A percentile compares a stretch with the other conserved stretches of the same genome.
Evolutionary conservation across 345 rosid genomes (phyloP).

Genomic region (Gynandropsis gynandra): DNA sequence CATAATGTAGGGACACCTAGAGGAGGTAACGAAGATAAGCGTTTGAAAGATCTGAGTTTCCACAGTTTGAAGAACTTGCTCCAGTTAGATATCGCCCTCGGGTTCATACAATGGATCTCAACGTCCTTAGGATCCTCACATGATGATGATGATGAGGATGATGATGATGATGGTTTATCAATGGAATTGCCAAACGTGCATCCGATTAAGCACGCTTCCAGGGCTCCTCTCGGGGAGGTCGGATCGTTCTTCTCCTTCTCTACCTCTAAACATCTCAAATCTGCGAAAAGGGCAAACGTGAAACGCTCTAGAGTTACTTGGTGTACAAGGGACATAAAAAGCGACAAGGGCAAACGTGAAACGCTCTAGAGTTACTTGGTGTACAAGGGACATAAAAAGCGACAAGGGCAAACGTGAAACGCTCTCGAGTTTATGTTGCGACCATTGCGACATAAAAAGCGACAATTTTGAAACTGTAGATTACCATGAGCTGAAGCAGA

Average conservation of each 20-base stretch:
- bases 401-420: conserved; percentile 14
- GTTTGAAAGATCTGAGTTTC: conserved; percentile 56
- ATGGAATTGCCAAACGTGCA: conserved; percentile 5
- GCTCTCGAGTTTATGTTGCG: conserved; percentile 13
- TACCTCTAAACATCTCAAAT: conserved; percentile 36
- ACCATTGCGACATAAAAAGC: conserved; percentile 5
- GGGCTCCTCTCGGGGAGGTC: conserved; percentile 56
- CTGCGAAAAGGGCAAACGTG: conserved; percentile 26
- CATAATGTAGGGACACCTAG: conserved; percentile 27
- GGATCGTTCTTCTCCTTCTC: conserved; percentile 39
- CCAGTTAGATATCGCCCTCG: conserved; percentile 48
- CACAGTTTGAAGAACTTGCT: conserved; percentile 53
- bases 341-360: conserved; percentile 14
- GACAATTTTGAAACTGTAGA: not conserved
- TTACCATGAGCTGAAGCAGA: conserved; percentile 61
- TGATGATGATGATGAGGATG: conserved; percentile 17
- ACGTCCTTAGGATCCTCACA: conserved; percentile 17
- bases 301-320: conserved; percentile 17
- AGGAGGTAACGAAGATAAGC: conserved; percentile 42
- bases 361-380: conserved; percentile 16
- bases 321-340: conserved; percentile 3
- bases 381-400: conserved; percentile 6
- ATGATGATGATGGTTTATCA: too few species aligned
- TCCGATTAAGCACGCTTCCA: conserved; percentile 48
- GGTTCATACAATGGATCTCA: conserved; percentile 22